These are phyloP conservation scores for Sordariomycetes sp. DNA, from an alignment of 2,329 filamentous ascomycete genomes.

Conservation along the genomic window DNA sequence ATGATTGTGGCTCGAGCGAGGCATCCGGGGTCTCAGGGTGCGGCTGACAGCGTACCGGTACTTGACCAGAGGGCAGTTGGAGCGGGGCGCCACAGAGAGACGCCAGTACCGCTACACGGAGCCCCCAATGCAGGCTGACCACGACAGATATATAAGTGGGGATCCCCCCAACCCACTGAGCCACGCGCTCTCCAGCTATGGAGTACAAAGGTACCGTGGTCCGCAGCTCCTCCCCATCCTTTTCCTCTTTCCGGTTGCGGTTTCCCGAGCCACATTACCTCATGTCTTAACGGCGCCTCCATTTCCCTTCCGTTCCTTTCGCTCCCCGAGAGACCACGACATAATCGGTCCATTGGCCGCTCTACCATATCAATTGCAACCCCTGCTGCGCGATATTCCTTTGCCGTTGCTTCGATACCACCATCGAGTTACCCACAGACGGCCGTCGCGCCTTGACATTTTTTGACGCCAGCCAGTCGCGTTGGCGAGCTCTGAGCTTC, in stretches of 20 bases:
- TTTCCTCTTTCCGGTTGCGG: slow-evolving; percentile 1
- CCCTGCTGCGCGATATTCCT: not conserved
- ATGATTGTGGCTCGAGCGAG: not conserved
- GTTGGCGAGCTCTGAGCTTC: not conserved
- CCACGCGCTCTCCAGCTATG: not conserved
- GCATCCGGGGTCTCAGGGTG: not conserved
- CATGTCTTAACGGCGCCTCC: not conserved
- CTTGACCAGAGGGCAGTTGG: not conserved
- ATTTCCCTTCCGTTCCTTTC: not conserved
- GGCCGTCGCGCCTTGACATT: not conserved
- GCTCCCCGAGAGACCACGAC: not conserved
- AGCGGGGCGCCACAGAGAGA: not conserved
- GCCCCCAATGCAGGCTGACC: not conserved
- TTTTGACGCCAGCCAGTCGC: not conserved
- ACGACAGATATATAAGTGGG: slow-evolving; percentile 5
- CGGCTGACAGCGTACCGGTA: not conserved
- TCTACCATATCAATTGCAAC: not conserved
- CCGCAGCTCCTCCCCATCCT: slow-evolving; percentile 1
- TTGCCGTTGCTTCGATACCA: not conserved
- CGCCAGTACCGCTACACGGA: not conserved
- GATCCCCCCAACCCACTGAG: not conserved
- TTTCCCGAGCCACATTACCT: not conserved
- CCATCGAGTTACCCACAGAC: not conserved
- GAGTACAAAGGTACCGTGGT: slow-evolving; percentile 5
- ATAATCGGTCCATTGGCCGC: not conserved